phyloP scores from a whole-genome alignment of 2,329 filamentous ascomycete genomes.

The Dactylellina parvicollis region DNA sequence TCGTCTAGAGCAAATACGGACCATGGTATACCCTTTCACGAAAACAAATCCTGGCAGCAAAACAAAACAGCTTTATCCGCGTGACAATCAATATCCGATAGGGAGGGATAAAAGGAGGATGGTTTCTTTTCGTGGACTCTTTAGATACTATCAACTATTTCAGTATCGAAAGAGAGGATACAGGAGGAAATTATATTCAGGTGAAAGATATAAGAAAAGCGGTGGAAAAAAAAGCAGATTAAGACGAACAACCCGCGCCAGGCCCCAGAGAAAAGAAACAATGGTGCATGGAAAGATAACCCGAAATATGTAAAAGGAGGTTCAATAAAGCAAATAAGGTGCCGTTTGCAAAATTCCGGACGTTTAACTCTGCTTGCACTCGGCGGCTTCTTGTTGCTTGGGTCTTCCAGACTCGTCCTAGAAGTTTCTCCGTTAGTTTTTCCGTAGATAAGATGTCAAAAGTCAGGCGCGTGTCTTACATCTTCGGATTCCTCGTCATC shows the following conservation, averaged over 20 bases:
- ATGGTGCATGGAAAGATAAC: constrained; percentile 52
- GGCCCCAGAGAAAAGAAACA: constrained; percentile 59
- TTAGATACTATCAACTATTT: constrained; percentile 35
- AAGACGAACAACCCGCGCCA: constrained; percentile 56
- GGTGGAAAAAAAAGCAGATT: constrained; percentile 48
- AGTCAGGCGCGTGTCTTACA: constrained; percentile 63
- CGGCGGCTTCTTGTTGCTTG: constrained; percentile 84
- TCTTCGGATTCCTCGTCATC: constrained; percentile 82
- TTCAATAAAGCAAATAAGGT: constrained; percentile 59
- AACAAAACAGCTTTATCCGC: constrained; percentile 15
- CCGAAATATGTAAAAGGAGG: constrained; percentile 55
- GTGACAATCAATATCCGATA: not conserved
- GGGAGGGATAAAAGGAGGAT: not conserved
- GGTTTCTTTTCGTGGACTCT: constrained; percentile 39
- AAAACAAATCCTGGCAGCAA: constrained; percentile 15
- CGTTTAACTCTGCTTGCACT: constrained; percentile 92
- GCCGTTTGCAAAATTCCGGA: constrained; percentile 45
- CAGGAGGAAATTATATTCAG: constrained; percentile 42
- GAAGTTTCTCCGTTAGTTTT: constrained; percentile 39
- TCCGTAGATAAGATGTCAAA: not conserved
- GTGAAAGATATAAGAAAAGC: constrained; percentile 35
- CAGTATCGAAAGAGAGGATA: constrained; percentile 26
- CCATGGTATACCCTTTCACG: constrained; percentile 1
- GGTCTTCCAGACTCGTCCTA: constrained; percentile 89
- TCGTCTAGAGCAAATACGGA: constrained; percentile 15